These are phyloP conservation scores for Penicillium cinerascens DNA, from an alignment of 495 filamentous ascomycete species.

Conservation along the genomic window DNA sequence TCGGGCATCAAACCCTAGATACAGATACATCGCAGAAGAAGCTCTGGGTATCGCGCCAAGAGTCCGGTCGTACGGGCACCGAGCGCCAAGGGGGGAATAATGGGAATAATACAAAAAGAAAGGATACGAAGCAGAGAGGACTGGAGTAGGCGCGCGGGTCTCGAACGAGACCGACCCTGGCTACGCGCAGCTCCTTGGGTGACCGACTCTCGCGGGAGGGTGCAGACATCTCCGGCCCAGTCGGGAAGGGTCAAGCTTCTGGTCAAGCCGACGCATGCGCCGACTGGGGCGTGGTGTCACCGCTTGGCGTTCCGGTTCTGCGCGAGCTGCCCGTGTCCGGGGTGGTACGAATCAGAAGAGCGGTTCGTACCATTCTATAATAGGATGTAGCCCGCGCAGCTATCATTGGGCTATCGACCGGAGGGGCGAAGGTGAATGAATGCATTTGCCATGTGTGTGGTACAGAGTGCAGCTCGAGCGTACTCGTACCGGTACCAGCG, in stretches of 20 bases:
- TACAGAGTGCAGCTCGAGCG: background rate
- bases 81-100: background rate
- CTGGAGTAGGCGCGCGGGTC: background rate
- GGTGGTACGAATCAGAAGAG: conserved; percentile 8
- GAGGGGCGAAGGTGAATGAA: no score
- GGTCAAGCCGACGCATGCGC: background rate
- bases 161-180: background rate
- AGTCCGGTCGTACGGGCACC: conserved; percentile 2
- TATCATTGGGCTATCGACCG: background rate
- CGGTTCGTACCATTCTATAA: background rate
- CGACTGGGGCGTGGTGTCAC: conserved; percentile 1
- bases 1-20: background rate
- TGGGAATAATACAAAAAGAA: background rate
- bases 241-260: conserved; percentile 21
- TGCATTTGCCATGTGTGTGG: background rate
- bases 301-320: conserved; percentile 4
- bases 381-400: background rate
- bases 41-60: conserved; percentile 9
- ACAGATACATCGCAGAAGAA: conserved; percentile 1
- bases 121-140: background rate
- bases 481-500: background rate
- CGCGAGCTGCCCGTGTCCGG: conserved; percentile 8
- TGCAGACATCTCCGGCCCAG: conserved; percentile 11
- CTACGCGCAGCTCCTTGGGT: conserved; percentile 7
- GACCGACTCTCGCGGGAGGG: background rate